phyloP scores from a whole-genome alignment of 495 filamentous ascomycete species.

The Hypoxylon fuscum region DNA sequence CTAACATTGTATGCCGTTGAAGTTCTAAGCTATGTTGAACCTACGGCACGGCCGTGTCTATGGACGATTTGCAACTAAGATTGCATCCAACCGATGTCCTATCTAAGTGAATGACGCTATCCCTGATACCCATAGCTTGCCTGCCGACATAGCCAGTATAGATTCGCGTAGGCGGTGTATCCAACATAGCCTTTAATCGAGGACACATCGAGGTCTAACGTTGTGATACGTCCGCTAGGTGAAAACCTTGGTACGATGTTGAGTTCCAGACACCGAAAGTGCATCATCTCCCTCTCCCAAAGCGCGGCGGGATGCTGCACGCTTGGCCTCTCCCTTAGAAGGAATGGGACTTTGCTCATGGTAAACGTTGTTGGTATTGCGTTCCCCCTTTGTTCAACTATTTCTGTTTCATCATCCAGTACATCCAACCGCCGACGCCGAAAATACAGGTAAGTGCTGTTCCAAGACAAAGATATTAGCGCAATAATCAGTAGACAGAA shows the following conservation, averaged over 20 bases:
- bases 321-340: background rate
- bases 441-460: constrained; percentile 35
- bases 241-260: background rate
- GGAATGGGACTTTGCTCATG: background rate
- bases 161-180: background rate
- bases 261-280: background rate
- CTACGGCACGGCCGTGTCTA: background rate
- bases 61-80: background rate
- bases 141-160: background rate
- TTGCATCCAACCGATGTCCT: background rate
- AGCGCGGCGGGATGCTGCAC: background rate
- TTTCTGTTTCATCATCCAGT: constrained; percentile 39
- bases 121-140: background rate
- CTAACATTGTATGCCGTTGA: background rate
- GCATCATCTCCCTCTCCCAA: background rate
- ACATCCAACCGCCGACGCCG: constrained; percentile 39
- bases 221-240: background rate
- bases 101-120: background rate
- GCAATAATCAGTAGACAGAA: background rate
- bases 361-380: background rate
- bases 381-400: constrained; percentile 6
- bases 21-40: background rate
- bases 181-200: background rate
- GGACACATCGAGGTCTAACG: background rate
- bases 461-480: constrained; percentile 3